phyloP scores from a whole-genome alignment of 371 early-diverging fungal genomes.

The Mortierella sp. region DNA sequence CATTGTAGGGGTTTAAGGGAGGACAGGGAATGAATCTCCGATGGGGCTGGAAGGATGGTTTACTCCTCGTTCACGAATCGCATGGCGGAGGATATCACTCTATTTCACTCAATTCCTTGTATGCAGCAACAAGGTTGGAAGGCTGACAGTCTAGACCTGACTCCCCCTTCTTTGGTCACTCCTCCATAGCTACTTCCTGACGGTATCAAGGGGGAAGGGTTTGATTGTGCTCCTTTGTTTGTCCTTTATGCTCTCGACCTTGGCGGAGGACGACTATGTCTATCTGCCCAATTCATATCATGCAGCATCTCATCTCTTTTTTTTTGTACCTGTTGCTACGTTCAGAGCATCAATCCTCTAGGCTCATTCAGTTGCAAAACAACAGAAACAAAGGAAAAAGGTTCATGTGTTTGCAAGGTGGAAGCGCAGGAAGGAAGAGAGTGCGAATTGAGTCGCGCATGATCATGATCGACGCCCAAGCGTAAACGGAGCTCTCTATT shows the following conservation, averaged over 20 bases:
- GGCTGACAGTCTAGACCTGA: not conserved
- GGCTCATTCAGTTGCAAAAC: not conserved
- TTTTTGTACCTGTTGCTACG: not conserved
- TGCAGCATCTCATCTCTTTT: constrained; percentile 7
- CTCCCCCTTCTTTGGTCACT: not conserved
- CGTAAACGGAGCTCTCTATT: too few relatives aligned
- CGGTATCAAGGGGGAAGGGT: not conserved
- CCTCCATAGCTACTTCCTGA: not conserved
- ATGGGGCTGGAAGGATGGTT: not conserved
- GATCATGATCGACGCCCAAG: too few relatives aligned
- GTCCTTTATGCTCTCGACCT: not conserved
- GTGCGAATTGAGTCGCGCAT: too few relatives aligned
- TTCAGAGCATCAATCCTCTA: not conserved
- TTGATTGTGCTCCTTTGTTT: not conserved
- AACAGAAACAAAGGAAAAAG: too few relatives aligned
- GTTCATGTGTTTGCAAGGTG: too few relatives aligned
- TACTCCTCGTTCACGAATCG: not conserved
- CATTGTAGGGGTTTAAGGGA: not conserved
- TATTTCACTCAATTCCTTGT: not conserved
- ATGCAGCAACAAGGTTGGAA: not conserved
- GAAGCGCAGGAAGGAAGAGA: too few relatives aligned
- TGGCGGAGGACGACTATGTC: not conserved
- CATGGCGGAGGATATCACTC: not conserved
- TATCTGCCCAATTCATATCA: not conserved
- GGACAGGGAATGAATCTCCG: constrained; percentile 9